Conservation (phyloP, 2,329 filamentous ascomycete species). For the Cladosporium cucumerinum region DNA sequence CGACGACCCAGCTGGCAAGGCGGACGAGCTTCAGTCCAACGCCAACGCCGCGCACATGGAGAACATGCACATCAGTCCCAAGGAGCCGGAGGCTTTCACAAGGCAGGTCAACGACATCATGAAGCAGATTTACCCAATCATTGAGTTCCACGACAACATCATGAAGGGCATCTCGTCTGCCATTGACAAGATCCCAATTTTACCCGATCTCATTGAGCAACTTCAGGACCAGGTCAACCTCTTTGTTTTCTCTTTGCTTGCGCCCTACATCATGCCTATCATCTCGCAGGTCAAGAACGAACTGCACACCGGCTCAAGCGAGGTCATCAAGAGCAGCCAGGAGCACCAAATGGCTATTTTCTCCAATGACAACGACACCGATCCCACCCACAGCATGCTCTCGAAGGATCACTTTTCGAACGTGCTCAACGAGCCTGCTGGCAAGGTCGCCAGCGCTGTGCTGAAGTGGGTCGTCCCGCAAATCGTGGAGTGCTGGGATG, state of each 20-base stretch:
- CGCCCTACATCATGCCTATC: constrained; percentile 81
- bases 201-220: constrained; percentile 82
- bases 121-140: constrained; percentile 79
- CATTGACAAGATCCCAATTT: constrained; percentile 78
- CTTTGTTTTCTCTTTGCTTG: constrained; percentile 88
- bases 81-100: constrained; percentile 80
- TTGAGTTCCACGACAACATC: constrained; percentile 86
- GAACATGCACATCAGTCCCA: constrained; percentile 69
- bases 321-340: constrained; percentile 81
- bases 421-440: constrained; percentile 81
- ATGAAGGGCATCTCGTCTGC: constrained; percentile 74
- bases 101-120: constrained; percentile 70
- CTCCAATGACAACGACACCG: constrained; percentile 67
- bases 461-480: constrained; percentile 86
- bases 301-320: constrained; percentile 77
- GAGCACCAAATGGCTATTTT: constrained; percentile 86
- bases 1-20: constrained; percentile 60
- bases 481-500: constrained; percentile 82
- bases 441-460: constrained; percentile 73
- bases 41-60: constrained; percentile 72
- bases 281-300: constrained; percentile 84
- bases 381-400: constrained; percentile 93
- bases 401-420: constrained; percentile 96
- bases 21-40: constrained; percentile 75
- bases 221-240: constrained; percentile 81